Base-by-base conservation (phyloP, 1,139 yeast species). In the Geotrichum citri-aurantii region DNA sequence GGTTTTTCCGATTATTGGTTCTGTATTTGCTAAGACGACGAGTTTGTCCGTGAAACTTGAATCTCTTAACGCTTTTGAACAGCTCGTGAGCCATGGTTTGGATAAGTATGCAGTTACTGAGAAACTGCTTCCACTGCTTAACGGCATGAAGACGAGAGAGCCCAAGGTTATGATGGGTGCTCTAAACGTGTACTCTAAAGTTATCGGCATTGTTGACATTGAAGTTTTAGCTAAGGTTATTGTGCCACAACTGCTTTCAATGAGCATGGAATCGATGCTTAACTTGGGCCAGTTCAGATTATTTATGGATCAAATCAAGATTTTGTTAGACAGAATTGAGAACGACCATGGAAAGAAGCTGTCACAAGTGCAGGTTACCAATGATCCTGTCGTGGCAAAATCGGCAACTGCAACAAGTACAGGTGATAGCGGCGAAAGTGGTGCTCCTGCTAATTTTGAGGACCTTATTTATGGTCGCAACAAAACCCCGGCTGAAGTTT, bases 21-120 rank as follows among this genome's bases (percentile, higher is more conserved):
- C 80, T 50, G 81, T 89, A 2, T 92, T 91, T 72, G 82, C 89
- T 48, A 87, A 90, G 51, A 92, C 98, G 0, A 88, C 95, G 0
- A 82, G 93, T 48, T 75, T 91, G 48, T 83, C 88, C 2, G 88
- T 92, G 33, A 91, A 93, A 66, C 76, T 86, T 40, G 79, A 84
- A 14, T 82, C 96, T 1, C 77, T 91, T n/a, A 75, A 78, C 31
- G 79, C 88, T 0, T 85, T 93, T 66, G 79, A 81, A 26, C 73
- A 75, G 53, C 75, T 91, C 67, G 80, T 89, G 14, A 80, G 79
- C 14, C 83, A 82, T 63, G 80, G 83, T 1, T 78, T 92, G 55
- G 97, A 93, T 67, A 85, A 83, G 65, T 79, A 82, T 56, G 82
- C 88, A 4, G 82, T 91, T 29, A 79, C 79, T 48, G 97, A 92